Conservation (phyloP, 176 grass and related monocot genomes). For the Tuctoria greenei region DNA sequence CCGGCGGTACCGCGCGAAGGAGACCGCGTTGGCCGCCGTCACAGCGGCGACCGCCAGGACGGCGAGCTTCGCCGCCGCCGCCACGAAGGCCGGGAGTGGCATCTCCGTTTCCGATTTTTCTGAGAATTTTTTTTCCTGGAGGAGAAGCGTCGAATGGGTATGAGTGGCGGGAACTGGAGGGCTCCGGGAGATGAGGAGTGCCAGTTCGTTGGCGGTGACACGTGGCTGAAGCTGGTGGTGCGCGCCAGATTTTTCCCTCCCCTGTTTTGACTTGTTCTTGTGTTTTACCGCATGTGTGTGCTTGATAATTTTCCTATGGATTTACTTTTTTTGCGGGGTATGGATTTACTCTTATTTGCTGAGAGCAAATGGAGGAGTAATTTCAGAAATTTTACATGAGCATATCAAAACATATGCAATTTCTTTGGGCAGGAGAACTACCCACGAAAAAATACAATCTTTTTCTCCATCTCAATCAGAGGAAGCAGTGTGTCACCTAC, state of each 20-base stretch:
- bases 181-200: not conserved
- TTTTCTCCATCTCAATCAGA: too few relatives aligned
- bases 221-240: conserved; percentile 21
- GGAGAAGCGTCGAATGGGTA: not conserved
- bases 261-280: not conserved
- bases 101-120: conserved; percentile 49
- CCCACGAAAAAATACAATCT: too few relatives aligned
- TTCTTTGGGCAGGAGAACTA: too few relatives aligned
- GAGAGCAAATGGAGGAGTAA: too few relatives aligned
- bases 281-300: too few relatives aligned
- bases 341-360: too few relatives aligned
- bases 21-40: conserved; percentile 63
- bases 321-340: too few relatives aligned
- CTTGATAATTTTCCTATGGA: too few relatives aligned
- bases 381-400: too few relatives aligned
- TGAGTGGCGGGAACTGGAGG: conserved; percentile 44
- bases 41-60: conserved; percentile 45
- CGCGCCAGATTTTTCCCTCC: conserved; percentile 2
- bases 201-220: conserved; percentile 21
- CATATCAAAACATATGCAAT: too few relatives aligned
- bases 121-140: not conserved
- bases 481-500: too few relatives aligned
- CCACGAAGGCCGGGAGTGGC: conserved; percentile 55
- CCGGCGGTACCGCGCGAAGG: conserved; percentile 59
- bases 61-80: conserved; percentile 59